These are phyloP conservation scores for Gossypium arboreum DNA, from an alignment of 345 rosid genomes.

Conservation along the genomic window DNA sequence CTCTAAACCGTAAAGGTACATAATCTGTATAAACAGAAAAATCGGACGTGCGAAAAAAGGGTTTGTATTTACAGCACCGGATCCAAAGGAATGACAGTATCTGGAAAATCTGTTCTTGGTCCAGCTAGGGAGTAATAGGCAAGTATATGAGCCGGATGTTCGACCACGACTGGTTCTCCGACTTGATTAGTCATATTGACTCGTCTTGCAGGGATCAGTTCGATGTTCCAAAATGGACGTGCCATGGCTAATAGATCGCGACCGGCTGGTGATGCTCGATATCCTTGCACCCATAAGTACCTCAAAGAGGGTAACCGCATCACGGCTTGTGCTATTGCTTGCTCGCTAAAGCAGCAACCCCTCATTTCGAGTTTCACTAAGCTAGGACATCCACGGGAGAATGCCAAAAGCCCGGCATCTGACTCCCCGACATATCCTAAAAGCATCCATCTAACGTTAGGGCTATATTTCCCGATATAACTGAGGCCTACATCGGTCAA, in stretches of 20 bases:
- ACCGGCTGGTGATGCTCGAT: slow-evolving; percentile 46
- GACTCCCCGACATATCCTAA: slow-evolving; percentile 66
- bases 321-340: slow-evolving; percentile 65
- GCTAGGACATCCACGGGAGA: slow-evolving; percentile 82
- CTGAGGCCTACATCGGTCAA: slow-evolving; percentile 79
- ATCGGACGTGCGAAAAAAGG: background rate
- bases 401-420: slow-evolving; percentile 69
- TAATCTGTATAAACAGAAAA: slow-evolving; percentile 28
- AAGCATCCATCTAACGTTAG: slow-evolving; percentile 88
- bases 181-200: slow-evolving; percentile 21
- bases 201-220: slow-evolving; percentile 64
- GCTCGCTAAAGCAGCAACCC: slow-evolving; percentile 82
- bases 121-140: slow-evolving; percentile 95
- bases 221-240: slow-evolving; percentile 95
- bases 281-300: slow-evolving; percentile 96
- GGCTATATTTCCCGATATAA: slow-evolving; percentile 71
- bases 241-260: slow-evolving; percentile 68
- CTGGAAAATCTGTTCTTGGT: slow-evolving; percentile 81
- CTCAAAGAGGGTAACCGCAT: slow-evolving; percentile 64
- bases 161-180: slow-evolving; percentile 31
- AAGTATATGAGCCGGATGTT: slow-evolving; percentile 83
- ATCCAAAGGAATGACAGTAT: slow-evolving; percentile 51
- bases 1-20: slow-evolving; percentile 21
- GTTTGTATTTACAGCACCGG: slow-evolving; percentile 43
- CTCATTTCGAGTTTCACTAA: slow-evolving; percentile 92